Base-by-base conservation (phyloP, 371 early-diverging fungal genomes). In the Basidiobolus heterosporus region DNA sequence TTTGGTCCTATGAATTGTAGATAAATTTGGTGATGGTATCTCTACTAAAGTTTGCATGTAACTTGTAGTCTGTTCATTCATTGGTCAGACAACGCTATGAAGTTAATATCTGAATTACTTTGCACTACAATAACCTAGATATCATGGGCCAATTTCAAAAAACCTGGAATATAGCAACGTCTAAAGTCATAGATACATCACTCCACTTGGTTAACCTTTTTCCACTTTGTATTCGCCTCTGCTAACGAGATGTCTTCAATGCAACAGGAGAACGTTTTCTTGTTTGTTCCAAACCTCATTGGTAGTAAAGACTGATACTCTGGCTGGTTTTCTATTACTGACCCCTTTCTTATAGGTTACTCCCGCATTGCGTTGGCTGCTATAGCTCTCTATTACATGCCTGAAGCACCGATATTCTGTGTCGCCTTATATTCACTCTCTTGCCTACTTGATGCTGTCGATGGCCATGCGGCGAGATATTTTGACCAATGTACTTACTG, bases 401-500 rank as follows among this genome's bases (percentile, higher is more conserved):
- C 78, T 36, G 55, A 59, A 41, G 70, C 72, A 43, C 86, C 89
- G 7, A 67, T 67, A 50, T 64, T 60, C 1, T 83, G 85, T 53
- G 79, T 87, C 51, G 49, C 64, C 20, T 45, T 82, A 15, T 98
- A 98, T 58, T 72, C 75, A 48, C 57, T 88, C 24, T 93, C 93
- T 5, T 85, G 87, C 58, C 53, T 89, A 36, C 67, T 98, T 50
- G 99, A 97, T 65, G 94, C 91, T 3, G 78, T 87, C 20, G 98
- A 98, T 68, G 99, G 98, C 4, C 72, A 79, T 55, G 83, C 85
- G 22, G 99, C 98, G 15, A 69, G 98, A 43, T 74, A 78, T 49
- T 86, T 85, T 51, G 65, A 80, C 48, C 98, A 98, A 66, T 82
- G 91, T 80, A 72, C 58, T 72, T 55, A 17, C 2, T 6, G 5